Conservation (phyloP, 352 stramenopile species). For the Globisporangium sylvaticum region DNA sequence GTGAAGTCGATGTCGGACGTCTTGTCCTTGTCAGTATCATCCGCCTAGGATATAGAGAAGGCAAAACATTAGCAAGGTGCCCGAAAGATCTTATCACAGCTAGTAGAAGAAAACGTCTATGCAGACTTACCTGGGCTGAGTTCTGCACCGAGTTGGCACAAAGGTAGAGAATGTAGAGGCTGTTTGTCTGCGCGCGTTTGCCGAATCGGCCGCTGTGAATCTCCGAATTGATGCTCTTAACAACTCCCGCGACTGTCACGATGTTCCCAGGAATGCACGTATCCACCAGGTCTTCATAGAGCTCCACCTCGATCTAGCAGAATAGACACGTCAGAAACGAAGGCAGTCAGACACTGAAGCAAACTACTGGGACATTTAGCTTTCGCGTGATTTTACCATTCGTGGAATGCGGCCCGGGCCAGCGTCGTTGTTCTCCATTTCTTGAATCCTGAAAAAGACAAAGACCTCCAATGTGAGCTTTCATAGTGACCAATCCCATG, state of each 20-base stretch:
- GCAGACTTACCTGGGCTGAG: slow-evolving; percentile 37
- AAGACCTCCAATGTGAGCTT: slow-evolving; percentile 3
- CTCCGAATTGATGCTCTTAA: slow-evolving; percentile 95
- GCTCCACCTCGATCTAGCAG: slow-evolving; percentile 80
- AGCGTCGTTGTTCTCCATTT: slow-evolving; percentile 90
- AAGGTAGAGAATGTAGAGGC: slow-evolving; percentile 94
- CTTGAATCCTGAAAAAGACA: slow-evolving; percentile 54
- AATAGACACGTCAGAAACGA: neutral
- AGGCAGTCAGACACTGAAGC: no score
- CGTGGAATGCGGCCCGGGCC: slow-evolving; percentile 84
- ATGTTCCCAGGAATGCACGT: slow-evolving; percentile 94
- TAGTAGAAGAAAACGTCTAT: neutral
- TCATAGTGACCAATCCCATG: slow-evolving; percentile 1
- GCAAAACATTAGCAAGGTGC: neutral
- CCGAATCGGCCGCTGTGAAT: slow-evolving; percentile 84
- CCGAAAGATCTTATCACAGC: neutral
- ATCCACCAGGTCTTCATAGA: slow-evolving; percentile 93
- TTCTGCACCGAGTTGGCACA: slow-evolving; percentile 89
- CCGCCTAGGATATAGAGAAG: neutral
- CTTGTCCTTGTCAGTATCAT: slow-evolving; percentile 49
- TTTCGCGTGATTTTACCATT: slow-evolving; percentile 40
- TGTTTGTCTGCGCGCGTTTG: slow-evolving; percentile 89
- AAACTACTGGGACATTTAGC: neutral
- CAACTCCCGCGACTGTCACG: slow-evolving; percentile 90
- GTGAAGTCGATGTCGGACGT: slow-evolving; percentile 74